These are phyloP conservation scores for Afroboletus lepidellus DNA, from an alignment of 1,284 basidiomycete genomes.

Conservation along the genomic window DNA sequence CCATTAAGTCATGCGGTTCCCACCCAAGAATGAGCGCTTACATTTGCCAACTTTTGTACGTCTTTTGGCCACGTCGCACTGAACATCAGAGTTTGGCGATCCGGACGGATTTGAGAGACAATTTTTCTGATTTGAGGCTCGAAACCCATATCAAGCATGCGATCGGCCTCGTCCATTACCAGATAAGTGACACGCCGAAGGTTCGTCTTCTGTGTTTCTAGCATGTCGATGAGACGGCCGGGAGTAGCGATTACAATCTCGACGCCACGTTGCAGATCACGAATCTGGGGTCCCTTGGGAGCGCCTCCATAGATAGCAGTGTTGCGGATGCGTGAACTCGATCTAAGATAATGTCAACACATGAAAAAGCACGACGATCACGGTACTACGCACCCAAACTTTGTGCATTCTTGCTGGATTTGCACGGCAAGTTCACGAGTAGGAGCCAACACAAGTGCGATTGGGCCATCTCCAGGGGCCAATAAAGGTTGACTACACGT, in stretches of 20 bases:
- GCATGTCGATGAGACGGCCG: slow-evolving; percentile 90
- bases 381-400: slow-evolving; percentile 73
- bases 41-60: slow-evolving; percentile 93
- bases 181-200: slow-evolving; percentile 94
- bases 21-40: slow-evolving; percentile 32
- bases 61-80: slow-evolving; percentile 99
- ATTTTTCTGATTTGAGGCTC: slow-evolving; percentile 99
- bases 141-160: slow-evolving; percentile 99
- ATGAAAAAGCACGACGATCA: background rate
- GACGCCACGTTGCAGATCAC: slow-evolving; percentile 94
- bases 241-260: slow-evolving; percentile 96
- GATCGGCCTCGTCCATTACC: slow-evolving; percentile 99
- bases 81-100: slow-evolving; percentile 96
- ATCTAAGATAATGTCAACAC: slow-evolving; percentile 39
- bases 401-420: slow-evolving; percentile 98
- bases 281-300: slow-evolving; percentile 97
- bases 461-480: slow-evolving; percentile 93
- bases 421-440: slow-evolving; percentile 98
- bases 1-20: background rate
- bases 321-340: slow-evolving; percentile 96
- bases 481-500: slow-evolving; percentile 81
- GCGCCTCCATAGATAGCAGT: slow-evolving; percentile 99
- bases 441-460: slow-evolving; percentile 94
- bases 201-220: slow-evolving; percentile 95
- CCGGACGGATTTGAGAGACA: slow-evolving; percentile 93